phyloP scores from a whole-genome alignment of 805 yeast species.

The Lachancea cidri region DNA sequence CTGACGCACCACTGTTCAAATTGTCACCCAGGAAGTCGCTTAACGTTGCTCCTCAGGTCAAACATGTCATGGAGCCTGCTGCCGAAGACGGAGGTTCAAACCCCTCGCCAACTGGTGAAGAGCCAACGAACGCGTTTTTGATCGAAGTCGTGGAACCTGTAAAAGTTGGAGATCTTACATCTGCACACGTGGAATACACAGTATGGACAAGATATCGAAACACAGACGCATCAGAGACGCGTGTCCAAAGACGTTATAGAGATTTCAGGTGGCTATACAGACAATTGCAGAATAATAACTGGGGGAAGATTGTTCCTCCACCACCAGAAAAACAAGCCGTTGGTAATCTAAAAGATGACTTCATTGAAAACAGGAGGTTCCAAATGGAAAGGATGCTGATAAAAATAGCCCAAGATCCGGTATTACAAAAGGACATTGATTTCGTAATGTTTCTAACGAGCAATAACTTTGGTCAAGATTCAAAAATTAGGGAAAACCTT shows the following conservation, averaged over 20 bases:
- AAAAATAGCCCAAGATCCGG: constrained; percentile 55
- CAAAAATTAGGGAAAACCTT: constrained; percentile 62
- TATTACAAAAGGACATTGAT: constrained; percentile 66
- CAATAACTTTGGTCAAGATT: constrained; percentile 59
- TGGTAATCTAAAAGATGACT: constrained; percentile 86
- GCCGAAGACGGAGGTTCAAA: constrained; percentile 4
- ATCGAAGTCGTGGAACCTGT: constrained; percentile 85
- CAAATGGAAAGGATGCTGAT: constrained; percentile 82
- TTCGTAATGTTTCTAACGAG: constrained; percentile 73
- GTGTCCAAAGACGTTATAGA: constrained; percentile 78
- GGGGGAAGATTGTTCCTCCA: constrained; percentile 89
- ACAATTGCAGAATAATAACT: constrained; percentile 78
- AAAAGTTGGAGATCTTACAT: constrained; percentile 85
- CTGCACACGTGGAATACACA: constrained; percentile 82
- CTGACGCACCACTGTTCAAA: constrained; percentile 23
- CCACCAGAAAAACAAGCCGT: constrained; percentile 93
- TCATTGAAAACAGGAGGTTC: constrained; percentile 78
- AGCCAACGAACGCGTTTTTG: constrained; percentile 35
- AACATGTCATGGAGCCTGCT: constrained; percentile 1
- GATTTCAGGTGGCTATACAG: constrained; percentile 95
- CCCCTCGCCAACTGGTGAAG: constrained; percentile 7
- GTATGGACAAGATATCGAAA: constrained; percentile 54
- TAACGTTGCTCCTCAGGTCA: constrained; percentile 4
- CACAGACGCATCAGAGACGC: constrained; percentile 37
- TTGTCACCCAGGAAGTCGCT: constrained; percentile 17